Evolutionary conservation across 108 stramenopile genomes (phyloP).

Genomic region (Pseudonitzschia pungens): DNA sequence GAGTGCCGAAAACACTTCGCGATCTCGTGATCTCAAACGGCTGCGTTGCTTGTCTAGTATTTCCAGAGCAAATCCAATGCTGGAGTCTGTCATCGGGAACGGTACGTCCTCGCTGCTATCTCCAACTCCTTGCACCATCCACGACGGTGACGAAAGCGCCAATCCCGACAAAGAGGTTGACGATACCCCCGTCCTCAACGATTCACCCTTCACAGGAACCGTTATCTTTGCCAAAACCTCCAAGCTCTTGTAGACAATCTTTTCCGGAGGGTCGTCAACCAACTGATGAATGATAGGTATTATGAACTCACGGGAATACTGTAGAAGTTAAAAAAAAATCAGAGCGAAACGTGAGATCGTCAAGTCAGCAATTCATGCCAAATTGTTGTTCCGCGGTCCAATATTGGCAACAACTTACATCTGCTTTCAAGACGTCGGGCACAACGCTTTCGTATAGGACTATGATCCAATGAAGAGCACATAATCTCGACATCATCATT

Average conservation of each 20-base stretch:
- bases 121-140: neutral
- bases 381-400: neutral
- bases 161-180: slow-evolving; percentile 14
- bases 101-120: slow-evolving; percentile 4
- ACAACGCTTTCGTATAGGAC: slow-evolving; percentile 86
- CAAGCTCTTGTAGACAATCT: slow-evolving; percentile 80
- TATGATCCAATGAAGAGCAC: slow-evolving; percentile 84
- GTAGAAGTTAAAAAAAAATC: neutral
- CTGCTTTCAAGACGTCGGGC: slow-evolving; percentile 78
- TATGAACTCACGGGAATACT: slow-evolving; percentile 84
- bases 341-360: neutral
- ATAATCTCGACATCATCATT: slow-evolving; percentile 74
- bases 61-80: slow-evolving; percentile 67
- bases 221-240: slow-evolving; percentile 84
- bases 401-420: slow-evolving; percentile 45
- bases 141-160: slow-evolving; percentile 9
- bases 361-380: neutral
- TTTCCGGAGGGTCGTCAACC: slow-evolving; percentile 77
- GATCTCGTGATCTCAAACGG: slow-evolving; percentile 64
- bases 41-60: slow-evolving; percentile 53
- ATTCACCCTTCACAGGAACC: slow-evolving; percentile 65
- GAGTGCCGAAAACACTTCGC: slow-evolving; percentile 73
- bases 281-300: slow-evolving; percentile 82
- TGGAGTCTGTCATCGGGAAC: slow-evolving; percentile 60
- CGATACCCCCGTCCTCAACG: slow-evolving; percentile 14